phyloP scores from a whole-genome alignment of 768 basidiomycete genomes.

The Tricholoma furcatifolium region DNA sequence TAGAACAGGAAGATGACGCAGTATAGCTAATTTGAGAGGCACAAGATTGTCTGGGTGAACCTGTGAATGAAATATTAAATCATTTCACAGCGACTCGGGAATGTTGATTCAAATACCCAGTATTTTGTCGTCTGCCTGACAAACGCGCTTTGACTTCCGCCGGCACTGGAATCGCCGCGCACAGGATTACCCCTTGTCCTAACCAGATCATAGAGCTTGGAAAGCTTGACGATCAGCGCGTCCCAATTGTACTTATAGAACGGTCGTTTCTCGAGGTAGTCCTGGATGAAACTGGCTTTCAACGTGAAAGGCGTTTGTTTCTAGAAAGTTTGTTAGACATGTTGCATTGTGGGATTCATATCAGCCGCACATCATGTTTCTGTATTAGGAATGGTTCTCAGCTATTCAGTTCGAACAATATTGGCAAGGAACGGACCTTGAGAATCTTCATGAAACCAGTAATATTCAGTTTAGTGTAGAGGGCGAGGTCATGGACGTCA shows the following conservation, averaged over 20 bases:
- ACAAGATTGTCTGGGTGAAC: constrained; percentile 95
- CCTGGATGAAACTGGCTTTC: constrained; percentile 85
- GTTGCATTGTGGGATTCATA: neutral
- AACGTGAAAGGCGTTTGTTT: constrained; percentile 88
- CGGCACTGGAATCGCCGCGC: constrained; percentile 90
- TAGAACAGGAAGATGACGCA: constrained; percentile 90
- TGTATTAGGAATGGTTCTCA: constrained; percentile 25
- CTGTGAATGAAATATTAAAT: constrained; percentile 20
- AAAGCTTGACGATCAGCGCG: constrained; percentile 92
- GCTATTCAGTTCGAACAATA: neutral
- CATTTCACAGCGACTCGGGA: neutral
- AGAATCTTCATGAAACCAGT: constrained; percentile 99
- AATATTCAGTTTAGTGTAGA: constrained; percentile 95
- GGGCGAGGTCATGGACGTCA: constrained; percentile 85
- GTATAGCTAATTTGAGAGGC: constrained; percentile 88
- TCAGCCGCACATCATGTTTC: constrained; percentile 83
- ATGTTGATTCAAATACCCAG: constrained; percentile 63
- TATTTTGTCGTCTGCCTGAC: constrained; percentile 99
- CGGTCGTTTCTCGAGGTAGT: constrained; percentile 90
- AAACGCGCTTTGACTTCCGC: constrained; percentile 95
- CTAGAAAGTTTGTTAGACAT: constrained; percentile 35
- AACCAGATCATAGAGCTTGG: constrained; percentile 92
- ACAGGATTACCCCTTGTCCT: constrained; percentile 94
- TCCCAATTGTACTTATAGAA: constrained; percentile 99
- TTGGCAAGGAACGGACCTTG: constrained; percentile 53